Percentiles rank a stretch among this genome's conserved stretches.
These are phyloP conservation scores for Adansonia madagascariensis DNA, from an alignment of 441 rosid species.

Conservation along the genomic window DNA sequence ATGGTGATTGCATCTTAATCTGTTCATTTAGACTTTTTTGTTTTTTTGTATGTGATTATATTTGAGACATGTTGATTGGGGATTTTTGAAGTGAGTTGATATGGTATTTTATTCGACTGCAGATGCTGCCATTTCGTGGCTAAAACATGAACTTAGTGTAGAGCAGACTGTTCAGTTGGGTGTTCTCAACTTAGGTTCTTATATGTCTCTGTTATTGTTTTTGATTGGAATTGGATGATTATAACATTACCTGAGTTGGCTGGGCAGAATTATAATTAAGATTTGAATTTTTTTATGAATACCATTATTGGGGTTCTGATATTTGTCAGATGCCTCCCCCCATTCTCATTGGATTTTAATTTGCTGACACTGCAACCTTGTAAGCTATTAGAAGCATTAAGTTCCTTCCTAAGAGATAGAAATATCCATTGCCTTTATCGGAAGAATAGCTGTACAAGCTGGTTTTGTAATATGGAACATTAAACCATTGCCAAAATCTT, in stretches of 20 bases:
- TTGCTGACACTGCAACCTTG: neutral
- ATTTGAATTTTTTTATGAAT: neutral
- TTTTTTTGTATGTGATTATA: neutral
- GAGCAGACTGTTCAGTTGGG: neutral
- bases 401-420: neutral
- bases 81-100: neutral
- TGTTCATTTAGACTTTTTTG: neutral
- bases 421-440: neutral
- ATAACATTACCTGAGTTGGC: neutral
- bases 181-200: neutral
- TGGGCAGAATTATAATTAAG: neutral
- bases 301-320: neutral
- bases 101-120: neutral
- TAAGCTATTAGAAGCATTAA: neutral
- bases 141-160: neutral
- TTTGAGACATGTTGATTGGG: neutral
- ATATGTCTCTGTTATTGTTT: neutral
- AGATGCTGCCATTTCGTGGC: neutral
- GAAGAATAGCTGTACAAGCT: neutral
- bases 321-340: neutral
- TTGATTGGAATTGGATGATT: neutral
- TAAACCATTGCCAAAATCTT: neutral
- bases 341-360: neutral
- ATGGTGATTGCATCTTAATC: neutral
- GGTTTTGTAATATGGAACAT: neutral